Base-by-base conservation (phyloP, 164 flowering plant species). In the Dillenia suffruticosa region DNA sequence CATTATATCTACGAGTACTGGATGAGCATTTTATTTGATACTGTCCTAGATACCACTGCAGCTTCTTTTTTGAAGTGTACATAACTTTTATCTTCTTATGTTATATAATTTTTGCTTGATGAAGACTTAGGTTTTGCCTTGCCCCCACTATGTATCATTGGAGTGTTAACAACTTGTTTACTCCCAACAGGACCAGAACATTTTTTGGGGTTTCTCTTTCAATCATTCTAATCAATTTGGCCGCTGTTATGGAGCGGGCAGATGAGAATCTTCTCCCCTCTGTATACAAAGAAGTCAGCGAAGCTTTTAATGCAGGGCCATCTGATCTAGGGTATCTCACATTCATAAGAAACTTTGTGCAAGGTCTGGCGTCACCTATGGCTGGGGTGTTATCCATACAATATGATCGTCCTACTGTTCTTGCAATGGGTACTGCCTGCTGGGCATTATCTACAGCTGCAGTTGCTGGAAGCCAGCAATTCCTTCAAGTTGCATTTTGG, bases 381-480 rank as follows among this genome's bases (percentile, higher is more conserved):
- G 98, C 97, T 8, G 98, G 97, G 57, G 68, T 87, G 15, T 72
- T 93, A 46, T 96, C 79, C 51, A 74, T 93, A 22, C 82, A 68
- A 58, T 81, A 90, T 68, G 95, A 93, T 64, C 88, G 98, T 44
- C 97, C 98, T 9, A 75, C 82, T 9, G 81, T 93, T 71, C 96
- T 93, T 58, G 88, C 97, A 5, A 77, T 82, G 56, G 98, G 97
- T 32, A 90, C 90, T 17, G 43, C 83, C 5, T 90, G 84, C 59
- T 93, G 98, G 98, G 96, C 97, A n/a, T 50, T 93, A 24, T 88
- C 98, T 49, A 93, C 98, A 13, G 96, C 94, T 70, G 97, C 96
- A n/a, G 97, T 93, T 17, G 97, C 90, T 53, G 78, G 61, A 2
- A 86, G 95, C 74, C 81, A 73, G 61, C 79, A 74, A 15, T 90